Evolutionary conservation across 441 rosid species (phyloP), one percentile per base, ranked within the genome.

Genomic region (Jatropha multifida): DNA sequence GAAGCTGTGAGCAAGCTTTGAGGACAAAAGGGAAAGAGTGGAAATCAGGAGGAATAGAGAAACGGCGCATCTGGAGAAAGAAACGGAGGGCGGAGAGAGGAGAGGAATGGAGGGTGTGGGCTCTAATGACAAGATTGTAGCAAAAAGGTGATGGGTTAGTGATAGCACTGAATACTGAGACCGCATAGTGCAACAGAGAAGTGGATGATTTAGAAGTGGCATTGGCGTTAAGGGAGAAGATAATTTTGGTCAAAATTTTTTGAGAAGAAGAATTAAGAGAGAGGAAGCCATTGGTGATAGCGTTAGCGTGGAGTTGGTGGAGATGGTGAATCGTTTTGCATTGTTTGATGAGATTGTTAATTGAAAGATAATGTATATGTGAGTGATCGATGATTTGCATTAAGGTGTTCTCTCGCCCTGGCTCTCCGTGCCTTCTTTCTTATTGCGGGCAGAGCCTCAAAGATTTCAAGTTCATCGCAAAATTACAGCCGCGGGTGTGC

Each of bases 21-120:
- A 91, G 87, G 63, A 78, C 86, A 75, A 91, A 90, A 42, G 94
- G 92, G 83, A 83, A 83, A 0, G 93, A 81, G 78, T 90, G 80
- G 71, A 81, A 87, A 62, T 91, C 97, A 5, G 88, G 92, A 48
- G 81, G 81, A 64, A 85, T 62, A 12, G 92, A 83, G 12, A 77
- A 42, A 59, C 87, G 83, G 7, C 85, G 87, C 94, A 91, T 90
- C 54, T 83, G 78, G 23, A 78, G 62, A 71, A 86, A 90, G 77
- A 83, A 82, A 58, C 70, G 46, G 68, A 88, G 88, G 44, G 93
- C 86, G 17, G 71, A 7, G 73, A 80, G 72, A 80, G 89, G 86
- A 63, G 68, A 71, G 52, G n/a, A 60, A 64, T 71, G 69, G 66
- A 87, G 89, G 8, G 85, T 77, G 76, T 81, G 86, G 71, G 80